Conservation (phyloP, 2,329 filamentous ascomycete species). For the Sporothrix brunneoviolacea region DNA sequence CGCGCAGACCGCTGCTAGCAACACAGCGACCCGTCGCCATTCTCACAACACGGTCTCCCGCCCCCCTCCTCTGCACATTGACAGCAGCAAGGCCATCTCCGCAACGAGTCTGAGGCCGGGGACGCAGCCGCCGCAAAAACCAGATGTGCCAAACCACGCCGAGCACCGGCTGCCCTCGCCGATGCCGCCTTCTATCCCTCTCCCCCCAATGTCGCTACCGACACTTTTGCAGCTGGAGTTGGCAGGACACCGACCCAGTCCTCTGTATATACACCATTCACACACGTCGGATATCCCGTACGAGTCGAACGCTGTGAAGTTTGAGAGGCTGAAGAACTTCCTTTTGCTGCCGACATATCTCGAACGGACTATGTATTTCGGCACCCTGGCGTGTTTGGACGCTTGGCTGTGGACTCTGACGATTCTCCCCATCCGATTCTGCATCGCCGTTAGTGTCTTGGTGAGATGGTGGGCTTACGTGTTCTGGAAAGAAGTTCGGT, state of each 20-base stretch:
- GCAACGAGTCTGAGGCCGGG: background rate
- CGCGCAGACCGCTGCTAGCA: conserved; percentile 16
- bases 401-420: conserved; percentile 97
- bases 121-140: background rate
- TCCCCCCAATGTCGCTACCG: conserved; percentile 60
- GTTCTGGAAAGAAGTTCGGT: conserved; percentile 62
- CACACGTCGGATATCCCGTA: conserved; percentile 61
- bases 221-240: conserved; percentile 60
- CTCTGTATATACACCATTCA: conserved; percentile 58
- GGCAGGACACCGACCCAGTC: conserved; percentile 54
- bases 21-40: conserved; percentile 38
- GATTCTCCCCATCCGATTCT: conserved; percentile 82
- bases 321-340: conserved; percentile 86
- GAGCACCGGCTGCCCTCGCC: conserved; percentile 35
- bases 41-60: conserved; percentile 41
- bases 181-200: conserved; percentile 49
- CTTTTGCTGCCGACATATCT: conserved; percentile 73
- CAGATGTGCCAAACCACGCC: background rate
- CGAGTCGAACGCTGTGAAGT: conserved; percentile 86
- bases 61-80: conserved; percentile 39
- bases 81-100: conserved; percentile 15
- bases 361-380: conserved; percentile 81
- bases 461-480: conserved; percentile 71
- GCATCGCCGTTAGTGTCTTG: conserved; percentile 71
- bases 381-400: conserved; percentile 83